Conservation (phyloP, 495 filamentous ascomycete genomes). For the Lophiostoma macrostomum region DNA sequence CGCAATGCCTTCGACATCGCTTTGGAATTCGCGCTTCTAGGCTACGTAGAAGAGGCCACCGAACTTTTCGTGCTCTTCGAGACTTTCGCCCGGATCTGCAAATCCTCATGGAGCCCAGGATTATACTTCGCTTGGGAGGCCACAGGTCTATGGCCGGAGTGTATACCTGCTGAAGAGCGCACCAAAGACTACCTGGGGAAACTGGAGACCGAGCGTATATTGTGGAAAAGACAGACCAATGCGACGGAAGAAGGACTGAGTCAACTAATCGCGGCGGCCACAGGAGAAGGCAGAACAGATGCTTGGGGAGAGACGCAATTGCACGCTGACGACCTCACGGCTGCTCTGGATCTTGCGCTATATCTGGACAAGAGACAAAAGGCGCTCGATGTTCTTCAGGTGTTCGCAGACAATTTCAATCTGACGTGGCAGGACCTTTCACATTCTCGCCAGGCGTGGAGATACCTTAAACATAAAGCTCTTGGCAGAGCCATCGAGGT, state of each 20-base stretch:
- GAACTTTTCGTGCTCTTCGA: slow-evolving; percentile 20
- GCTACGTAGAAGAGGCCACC: slow-evolving; percentile 25
- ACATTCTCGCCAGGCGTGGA: slow-evolving; percentile 26
- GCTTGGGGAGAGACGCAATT: slow-evolving; percentile 18
- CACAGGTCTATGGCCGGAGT: slow-evolving; percentile 20
- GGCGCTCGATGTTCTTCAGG: slow-evolving; percentile 26
- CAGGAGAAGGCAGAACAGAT: slow-evolving; percentile 11
- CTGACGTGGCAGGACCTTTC: slow-evolving; percentile 21
- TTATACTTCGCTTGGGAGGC: slow-evolving; percentile 34
- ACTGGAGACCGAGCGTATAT: slow-evolving; percentile 27
- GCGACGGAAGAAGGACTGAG: slow-evolving; percentile 20
- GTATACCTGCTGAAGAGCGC: slow-evolving; percentile 20
- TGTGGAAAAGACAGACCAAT: slow-evolving; percentile 28
- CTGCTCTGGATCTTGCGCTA: slow-evolving; percentile 27
- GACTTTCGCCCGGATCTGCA: slow-evolving; percentile 16
- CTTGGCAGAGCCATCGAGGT: slow-evolving; percentile 19
- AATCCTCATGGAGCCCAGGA: slow-evolving; percentile 30
- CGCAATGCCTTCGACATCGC: slow-evolving; percentile 27
- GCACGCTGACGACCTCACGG: slow-evolving; percentile 23
- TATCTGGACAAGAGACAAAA: slow-evolving; percentile 19
- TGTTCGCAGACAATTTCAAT: slow-evolving; percentile 28
- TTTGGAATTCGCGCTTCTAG: slow-evolving; percentile 29
- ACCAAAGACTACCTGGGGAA: slow-evolving; percentile 15
- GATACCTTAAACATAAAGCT: slow-evolving; percentile 16
- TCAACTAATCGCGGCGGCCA: slow-evolving; percentile 16